A percentile compares a stretch with the other conserved stretches of the same genome.
phyloP scores from a whole-genome alignment of 1,284 basidiomycete genomes.

The Clitocybe nebularis region DNA sequence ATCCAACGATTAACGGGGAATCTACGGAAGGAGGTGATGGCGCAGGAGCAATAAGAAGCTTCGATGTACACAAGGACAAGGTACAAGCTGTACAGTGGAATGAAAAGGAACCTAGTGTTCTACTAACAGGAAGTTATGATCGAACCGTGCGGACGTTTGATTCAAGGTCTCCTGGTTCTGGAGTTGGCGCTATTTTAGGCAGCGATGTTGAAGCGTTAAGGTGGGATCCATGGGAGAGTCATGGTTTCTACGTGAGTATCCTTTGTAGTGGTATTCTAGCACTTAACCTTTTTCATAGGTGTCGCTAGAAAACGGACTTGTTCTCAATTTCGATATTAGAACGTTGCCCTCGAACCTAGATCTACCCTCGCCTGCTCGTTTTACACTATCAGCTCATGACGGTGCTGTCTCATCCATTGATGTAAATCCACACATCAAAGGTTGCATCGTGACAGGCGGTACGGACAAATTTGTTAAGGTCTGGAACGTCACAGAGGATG shows the following conservation, averaged over 20 bases:
- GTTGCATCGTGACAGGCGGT: slow-evolving; percentile 90
- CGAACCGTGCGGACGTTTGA: slow-evolving; percentile 93
- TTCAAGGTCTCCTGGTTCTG: slow-evolving; percentile 75
- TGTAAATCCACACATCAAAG: slow-evolving; percentile 87
- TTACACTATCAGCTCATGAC: slow-evolving; percentile 93
- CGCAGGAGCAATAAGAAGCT: slow-evolving; percentile 77
- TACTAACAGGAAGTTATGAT: slow-evolving; percentile 93
- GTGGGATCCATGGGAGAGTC: slow-evolving; percentile 94
- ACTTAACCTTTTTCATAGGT: slow-evolving; percentile 46
- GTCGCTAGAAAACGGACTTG: slow-evolving; percentile 88
- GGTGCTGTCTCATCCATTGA: slow-evolving; percentile 92
- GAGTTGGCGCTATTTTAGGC: slow-evolving; percentile 76
- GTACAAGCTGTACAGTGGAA: slow-evolving; percentile 99
- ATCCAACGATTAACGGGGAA: slow-evolving; percentile 45
- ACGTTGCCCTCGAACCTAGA: slow-evolving; percentile 67
- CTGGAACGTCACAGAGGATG: slow-evolving; percentile 84
- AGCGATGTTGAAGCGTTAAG: slow-evolving; percentile 91
- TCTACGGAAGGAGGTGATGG: slow-evolving; percentile 36
- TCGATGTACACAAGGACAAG: slow-evolving; percentile 90
- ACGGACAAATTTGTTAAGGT: slow-evolving; percentile 92
- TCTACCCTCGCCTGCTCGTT: slow-evolving; percentile 65
- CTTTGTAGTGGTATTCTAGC: slow-evolving; percentile 6
- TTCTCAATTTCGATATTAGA: slow-evolving; percentile 90
- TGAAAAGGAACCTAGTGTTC: slow-evolving; percentile 77
- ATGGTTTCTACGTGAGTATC: slow-evolving; percentile 79